phyloP scores from a whole-genome alignment of 2,329 filamentous ascomycete species.

The Penicillium sp. region DNA sequence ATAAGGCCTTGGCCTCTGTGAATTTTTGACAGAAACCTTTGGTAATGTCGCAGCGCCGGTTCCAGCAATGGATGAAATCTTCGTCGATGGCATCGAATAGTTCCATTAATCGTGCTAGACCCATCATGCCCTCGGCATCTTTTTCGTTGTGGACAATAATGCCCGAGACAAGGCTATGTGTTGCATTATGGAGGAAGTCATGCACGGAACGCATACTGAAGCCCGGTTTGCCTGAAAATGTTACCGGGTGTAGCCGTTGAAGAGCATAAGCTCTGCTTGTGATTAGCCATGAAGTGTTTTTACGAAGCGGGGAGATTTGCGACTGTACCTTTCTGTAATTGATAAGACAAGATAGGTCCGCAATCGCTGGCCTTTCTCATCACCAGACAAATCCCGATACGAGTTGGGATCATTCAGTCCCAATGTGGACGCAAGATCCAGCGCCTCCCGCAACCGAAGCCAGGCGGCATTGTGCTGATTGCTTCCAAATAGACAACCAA shows the following conservation, averaged over 20 bases:
- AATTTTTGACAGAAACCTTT: slow-evolving; percentile 62
- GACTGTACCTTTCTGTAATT: slow-evolving; percentile 33
- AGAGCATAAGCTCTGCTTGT: slow-evolving; percentile 42
- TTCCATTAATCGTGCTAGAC: slow-evolving; percentile 45
- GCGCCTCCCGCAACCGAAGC: slow-evolving; percentile 72
- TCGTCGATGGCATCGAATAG: slow-evolving; percentile 46
- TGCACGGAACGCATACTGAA: slow-evolving; percentile 42
- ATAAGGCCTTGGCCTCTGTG: slow-evolving; percentile 59
- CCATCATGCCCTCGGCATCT: slow-evolving; percentile 44
- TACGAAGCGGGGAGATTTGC: neutral
- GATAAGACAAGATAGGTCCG: slow-evolving; percentile 38
- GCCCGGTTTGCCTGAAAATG: slow-evolving; percentile 42
- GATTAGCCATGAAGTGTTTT: slow-evolving; percentile 2
- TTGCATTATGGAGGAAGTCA: slow-evolving; percentile 38
- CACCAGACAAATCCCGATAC: slow-evolving; percentile 36
- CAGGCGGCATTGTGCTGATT: slow-evolving; percentile 75
- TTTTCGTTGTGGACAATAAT: slow-evolving; percentile 46
- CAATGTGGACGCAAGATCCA: slow-evolving; percentile 42
- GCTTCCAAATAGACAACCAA: slow-evolving; percentile 67
- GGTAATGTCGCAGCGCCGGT: slow-evolving; percentile 59
- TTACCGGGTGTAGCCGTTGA: slow-evolving; percentile 43
- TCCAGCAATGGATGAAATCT: slow-evolving; percentile 46
- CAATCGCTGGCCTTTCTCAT: slow-evolving; percentile 41
- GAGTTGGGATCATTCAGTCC: slow-evolving; percentile 41
- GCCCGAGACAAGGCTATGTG: slow-evolving; percentile 37